phyloP scores from a whole-genome alignment of 805 yeast genomes.

The Candida jianshihensis region DNA sequence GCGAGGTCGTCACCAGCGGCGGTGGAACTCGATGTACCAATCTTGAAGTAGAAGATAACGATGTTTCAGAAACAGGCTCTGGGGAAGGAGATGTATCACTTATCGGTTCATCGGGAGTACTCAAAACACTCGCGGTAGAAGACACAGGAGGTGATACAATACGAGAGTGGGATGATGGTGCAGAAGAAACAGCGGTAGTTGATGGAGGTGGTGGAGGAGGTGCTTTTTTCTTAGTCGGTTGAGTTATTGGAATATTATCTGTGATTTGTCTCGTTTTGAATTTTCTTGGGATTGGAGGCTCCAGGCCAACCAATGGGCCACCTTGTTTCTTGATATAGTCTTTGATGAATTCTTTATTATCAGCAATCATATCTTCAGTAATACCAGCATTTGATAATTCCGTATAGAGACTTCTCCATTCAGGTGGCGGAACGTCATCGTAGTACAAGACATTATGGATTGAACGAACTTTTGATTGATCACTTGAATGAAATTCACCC shows the following conservation, averaged over 20 bases:
- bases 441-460: slow-evolving; percentile 59
- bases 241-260: slow-evolving; percentile 33
- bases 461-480: slow-evolving; percentile 46
- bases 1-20: slow-evolving; percentile 13
- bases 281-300: slow-evolving; percentile 76
- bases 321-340: slow-evolving; percentile 69
- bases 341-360: slow-evolving; percentile 75
- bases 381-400: slow-evolving; percentile 76
- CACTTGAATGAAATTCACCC: slow-evolving; percentile 28
- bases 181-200: slow-evolving; percentile 1
- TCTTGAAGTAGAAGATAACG: slow-evolving; percentile 1
- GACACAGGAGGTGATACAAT: slow-evolving; percentile 6
- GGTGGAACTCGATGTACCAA: slow-evolving; percentile 21
- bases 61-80: slow-evolving; percentile 10
- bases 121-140: slow-evolving; percentile 1
- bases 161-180: slow-evolving; percentile 10
- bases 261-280: slow-evolving; percentile 31
- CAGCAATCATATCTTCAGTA: slow-evolving; percentile 83
- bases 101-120: background rate
- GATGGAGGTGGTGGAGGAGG: slow-evolving; percentile 43
- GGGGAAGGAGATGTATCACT: slow-evolving; percentile 3
- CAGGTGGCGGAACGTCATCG: slow-evolving; percentile 76
- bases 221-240: slow-evolving; percentile 28
- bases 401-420: slow-evolving; percentile 70
- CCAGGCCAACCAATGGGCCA: slow-evolving; percentile 74